A percentile compares a stretch with the other conserved stretches of the same genome.
Conservation (phyloP, 495 filamentous ascomycete genomes). For the Tuber umbilicatum region DNA sequence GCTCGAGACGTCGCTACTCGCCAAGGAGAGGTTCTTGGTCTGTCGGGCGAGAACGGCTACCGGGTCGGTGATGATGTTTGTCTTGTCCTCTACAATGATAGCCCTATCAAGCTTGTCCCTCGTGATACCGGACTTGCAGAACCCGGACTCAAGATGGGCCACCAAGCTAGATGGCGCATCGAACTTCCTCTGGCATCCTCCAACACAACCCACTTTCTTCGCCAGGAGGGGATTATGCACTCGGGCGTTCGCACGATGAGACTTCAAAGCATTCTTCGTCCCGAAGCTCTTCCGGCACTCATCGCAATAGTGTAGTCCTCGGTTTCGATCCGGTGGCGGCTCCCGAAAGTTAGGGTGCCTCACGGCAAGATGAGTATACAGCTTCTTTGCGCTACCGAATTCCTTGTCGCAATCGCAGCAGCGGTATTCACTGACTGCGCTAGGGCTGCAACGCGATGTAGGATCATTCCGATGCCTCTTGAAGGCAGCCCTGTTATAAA, state of each 20-base stretch:
- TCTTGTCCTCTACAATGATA: conserved; percentile 25
- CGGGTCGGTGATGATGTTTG: conserved; percentile 25
- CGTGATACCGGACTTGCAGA: conserved; percentile 25
- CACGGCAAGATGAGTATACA: conserved; percentile 5
- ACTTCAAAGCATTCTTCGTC: neutral
- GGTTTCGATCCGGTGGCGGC: neutral
- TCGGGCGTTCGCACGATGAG: conserved; percentile 2
- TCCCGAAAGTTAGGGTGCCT: conserved; percentile 15
- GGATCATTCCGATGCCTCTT: neutral
- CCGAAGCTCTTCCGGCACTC: conserved; percentile 16
- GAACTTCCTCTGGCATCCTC: conserved; percentile 18
- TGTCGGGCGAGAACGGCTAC: conserved; percentile 13
- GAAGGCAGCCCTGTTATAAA: neutral
- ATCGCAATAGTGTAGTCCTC: conserved; percentile 10
- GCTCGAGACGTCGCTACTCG: neutral
- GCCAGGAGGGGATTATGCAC: conserved; percentile 18
- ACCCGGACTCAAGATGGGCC: conserved; percentile 24
- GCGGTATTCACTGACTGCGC: conserved; percentile 5
- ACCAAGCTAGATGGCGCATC: conserved; percentile 21
- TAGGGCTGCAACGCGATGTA: neutral
- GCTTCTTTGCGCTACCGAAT: conserved; percentile 6
- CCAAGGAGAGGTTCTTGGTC: neutral
- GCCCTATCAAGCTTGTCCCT: conserved; percentile 25
- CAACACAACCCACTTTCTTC: conserved; percentile 12
- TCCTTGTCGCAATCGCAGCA: conserved; percentile 24